Evolutionary conservation across 2,329 filamentous ascomycete species (phyloP).

Genomic region (Onygenales sp.): DNA sequence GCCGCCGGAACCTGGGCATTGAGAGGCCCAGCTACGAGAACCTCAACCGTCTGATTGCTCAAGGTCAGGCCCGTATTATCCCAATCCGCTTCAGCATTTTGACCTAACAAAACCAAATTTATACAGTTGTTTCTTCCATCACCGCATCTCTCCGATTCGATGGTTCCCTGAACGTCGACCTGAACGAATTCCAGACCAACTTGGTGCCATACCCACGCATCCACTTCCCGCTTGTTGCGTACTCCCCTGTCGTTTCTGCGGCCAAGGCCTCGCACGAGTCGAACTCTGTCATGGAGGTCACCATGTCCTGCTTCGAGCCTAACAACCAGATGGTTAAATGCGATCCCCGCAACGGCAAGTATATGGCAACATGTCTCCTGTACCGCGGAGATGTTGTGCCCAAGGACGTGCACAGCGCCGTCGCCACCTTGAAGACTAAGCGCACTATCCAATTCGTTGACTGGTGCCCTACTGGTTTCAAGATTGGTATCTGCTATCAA

Average conservation of each 20-base stretch:
- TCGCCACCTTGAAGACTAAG: slow-evolving; percentile 98
- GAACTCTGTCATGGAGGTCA: slow-evolving; percentile 78
- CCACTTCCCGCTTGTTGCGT: slow-evolving; percentile 97
- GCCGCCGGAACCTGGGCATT: slow-evolving; percentile 92
- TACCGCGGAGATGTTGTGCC: slow-evolving; percentile 98
- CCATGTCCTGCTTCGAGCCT: slow-evolving; percentile 98
- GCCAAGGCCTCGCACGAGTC: slow-evolving; percentile 95
- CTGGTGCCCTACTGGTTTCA: slow-evolving; percentile 99
- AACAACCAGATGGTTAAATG: slow-evolving; percentile 99
- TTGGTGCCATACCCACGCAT: slow-evolving; percentile 97
- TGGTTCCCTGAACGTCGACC: slow-evolving; percentile 95
- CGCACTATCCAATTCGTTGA: slow-evolving; percentile 98
- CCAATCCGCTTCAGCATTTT: not conserved
- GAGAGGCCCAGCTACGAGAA: slow-evolving; percentile 98
- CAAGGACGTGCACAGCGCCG: slow-evolving; percentile 86
- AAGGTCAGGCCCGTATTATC: slow-evolving; percentile 49
- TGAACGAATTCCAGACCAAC: slow-evolving; percentile 99
- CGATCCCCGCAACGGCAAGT: slow-evolving; percentile 96
- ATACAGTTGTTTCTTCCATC: slow-evolving; percentile 86
- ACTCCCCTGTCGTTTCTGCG: slow-evolving; percentile 86
- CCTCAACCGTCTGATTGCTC: slow-evolving; percentile 95
- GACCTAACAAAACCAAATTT: slow-evolving; percentile 25
- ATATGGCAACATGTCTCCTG: slow-evolving; percentile 97
- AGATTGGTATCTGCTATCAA: slow-evolving; percentile 99
- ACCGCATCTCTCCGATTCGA: slow-evolving; percentile 98